Evolutionary conservation across 352 stramenopile genomes (phyloP), one percentile per base, ranked within the genome.

Genomic region (Globisporangium lucens): DNA sequence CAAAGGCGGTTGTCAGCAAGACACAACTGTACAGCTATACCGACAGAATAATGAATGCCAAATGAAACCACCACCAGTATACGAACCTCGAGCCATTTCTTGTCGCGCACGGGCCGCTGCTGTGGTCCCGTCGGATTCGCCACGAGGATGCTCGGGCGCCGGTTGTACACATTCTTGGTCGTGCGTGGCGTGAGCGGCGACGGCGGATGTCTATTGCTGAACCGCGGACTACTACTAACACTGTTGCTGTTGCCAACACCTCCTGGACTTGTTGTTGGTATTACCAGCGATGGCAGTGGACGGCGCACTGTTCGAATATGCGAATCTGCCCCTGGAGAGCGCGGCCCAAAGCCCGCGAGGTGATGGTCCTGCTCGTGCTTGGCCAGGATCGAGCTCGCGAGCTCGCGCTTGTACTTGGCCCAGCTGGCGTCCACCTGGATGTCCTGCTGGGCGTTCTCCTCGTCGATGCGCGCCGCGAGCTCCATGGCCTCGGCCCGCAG

Each of bases 321-420:
- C 12, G 63, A 68, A 35, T 57, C 56, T 4, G 30, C 41, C 8
- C 56, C 53, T 1, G 70, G 72, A 2, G 73, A 72, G 17, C 82
- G 73, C 10, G 74, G 77, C 4, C 80, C 82, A 63, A 87, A 80
- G 9, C 74, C 68, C 7, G 70, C 65, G 27, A 76, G 69, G 2
- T 55, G 61, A 38, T 85, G 80, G 9, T 83, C 66, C 38, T 69
- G 68, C 12, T 78, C 69, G 58, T 84, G 78, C 10, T 70, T 71
- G 24, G 70, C 69, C 4, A 84, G 58, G 52, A 91, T 67, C 2
- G 65, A 64, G 7, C 38, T 56, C 24, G 87, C 75, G 36, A 90
- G 56, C 2, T 78, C 67, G 0, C 76, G 72, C 58, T 87, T 86
- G 71, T 89, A 92, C 56, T 82, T 61, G 0, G 63, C 63, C 84